phyloP scores from a whole-genome alignment of 257 asterid genomes.

The Scutellaria barbata region DNA sequence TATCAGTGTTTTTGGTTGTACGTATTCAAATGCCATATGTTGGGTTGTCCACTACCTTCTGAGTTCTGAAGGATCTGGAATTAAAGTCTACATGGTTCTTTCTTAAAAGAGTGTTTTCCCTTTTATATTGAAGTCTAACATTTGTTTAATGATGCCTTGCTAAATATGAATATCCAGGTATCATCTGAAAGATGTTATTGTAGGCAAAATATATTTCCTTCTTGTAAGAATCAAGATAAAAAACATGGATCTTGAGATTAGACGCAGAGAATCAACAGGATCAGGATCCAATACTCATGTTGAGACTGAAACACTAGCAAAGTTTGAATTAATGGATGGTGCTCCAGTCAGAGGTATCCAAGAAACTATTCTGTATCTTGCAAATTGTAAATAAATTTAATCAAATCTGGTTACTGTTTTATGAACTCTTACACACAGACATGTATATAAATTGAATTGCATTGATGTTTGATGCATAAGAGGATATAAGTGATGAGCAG shows the following conservation, averaged over 20 bases:
- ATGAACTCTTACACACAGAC: no score
- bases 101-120: background rate
- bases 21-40: background rate
- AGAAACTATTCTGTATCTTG: background rate
- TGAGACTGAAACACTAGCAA: conserved; percentile 98
- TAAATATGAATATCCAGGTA: conserved; percentile 67
- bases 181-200: conserved; percentile 92
- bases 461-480: background rate
- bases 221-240: conserved; percentile 96
- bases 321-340: conserved; percentile 99
- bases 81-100: conserved; percentile 6
- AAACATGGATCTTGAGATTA: conserved; percentile 97
- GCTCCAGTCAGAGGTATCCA: conserved; percentile 95
- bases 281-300: conserved; percentile 96
- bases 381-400: no score
- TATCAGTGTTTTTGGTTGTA: background rate
- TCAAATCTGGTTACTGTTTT: background rate
- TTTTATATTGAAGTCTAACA: conserved; percentile 11
- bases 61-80: background rate
- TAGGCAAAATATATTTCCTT: conserved; percentile 94
- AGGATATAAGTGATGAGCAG: background rate
- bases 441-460: no score
- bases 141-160: conserved; percentile 24
- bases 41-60: background rate
- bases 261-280: conserved; percentile 97